Conservation (phyloP, 23 red algal species). For the Cyanidiococcus yangmingshanensis region DNA sequence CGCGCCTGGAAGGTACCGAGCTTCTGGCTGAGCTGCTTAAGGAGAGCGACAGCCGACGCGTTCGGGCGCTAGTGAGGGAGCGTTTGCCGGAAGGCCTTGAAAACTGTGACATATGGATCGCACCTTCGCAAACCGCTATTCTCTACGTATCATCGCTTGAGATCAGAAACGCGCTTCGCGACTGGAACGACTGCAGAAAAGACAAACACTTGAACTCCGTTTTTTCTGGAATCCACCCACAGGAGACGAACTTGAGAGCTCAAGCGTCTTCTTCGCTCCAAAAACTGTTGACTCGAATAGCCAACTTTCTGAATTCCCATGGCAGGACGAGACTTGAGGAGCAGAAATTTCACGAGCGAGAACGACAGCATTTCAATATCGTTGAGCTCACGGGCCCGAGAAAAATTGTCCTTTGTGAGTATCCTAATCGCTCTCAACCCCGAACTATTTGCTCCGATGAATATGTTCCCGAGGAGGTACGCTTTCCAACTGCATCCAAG, state of each 20-base stretch:
- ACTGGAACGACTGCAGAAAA: not conserved
- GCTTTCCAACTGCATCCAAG: no score
- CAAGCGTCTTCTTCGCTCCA: not conserved
- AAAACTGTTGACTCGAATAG: not conserved
- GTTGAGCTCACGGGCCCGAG: no score
- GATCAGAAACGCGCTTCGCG: not conserved
- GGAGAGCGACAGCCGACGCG: not conserved
- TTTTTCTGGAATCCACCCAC: not conserved
- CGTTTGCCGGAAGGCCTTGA: not conserved
- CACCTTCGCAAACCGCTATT: not conserved
- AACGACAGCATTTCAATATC: not conserved
- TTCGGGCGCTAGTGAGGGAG: not conserved
- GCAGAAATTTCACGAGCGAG: not conserved
- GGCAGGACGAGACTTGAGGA: not conserved
- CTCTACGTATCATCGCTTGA: not conserved
- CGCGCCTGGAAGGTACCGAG: not conserved
- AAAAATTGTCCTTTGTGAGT: no score
- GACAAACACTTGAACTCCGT: not conserved
- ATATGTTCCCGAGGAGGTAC: no score
- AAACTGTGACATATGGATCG: conserved; percentile 5
- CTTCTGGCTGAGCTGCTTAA: not conserved
- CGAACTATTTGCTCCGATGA: no score
- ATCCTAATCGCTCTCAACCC: no score
- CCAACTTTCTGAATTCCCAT: not conserved
- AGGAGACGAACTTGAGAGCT: not conserved